Base-by-base conservation (phyloP, 108 stramenopile species). In the Parietichytrium sp. region DNA sequence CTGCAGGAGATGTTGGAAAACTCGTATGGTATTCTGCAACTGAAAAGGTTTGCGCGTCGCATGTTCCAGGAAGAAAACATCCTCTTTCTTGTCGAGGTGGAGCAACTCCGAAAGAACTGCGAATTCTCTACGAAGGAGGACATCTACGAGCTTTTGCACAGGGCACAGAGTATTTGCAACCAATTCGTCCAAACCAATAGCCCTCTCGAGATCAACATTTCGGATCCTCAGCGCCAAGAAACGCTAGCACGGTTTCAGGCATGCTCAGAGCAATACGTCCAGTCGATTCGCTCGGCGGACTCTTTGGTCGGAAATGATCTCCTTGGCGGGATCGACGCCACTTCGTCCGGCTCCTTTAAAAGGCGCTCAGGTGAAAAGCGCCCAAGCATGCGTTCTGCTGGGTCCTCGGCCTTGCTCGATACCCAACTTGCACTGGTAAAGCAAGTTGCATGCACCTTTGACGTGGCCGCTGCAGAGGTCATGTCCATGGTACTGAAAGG, bases 191-290 rank as follows among this genome's bases (percentile, higher is more conserved):
- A 33, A 6, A 33, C 61, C 10, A 42, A 42, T n/a, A 72, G 61
- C 42, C 61, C 61, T 31, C 61, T 72, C 2, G 61, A 72, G 20
- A 72, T 72, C 20, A 72, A 72, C 42, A 72, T 72, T 10, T 72
- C 61, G 1, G 61, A 72, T n/a, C n/a, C 61, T 33, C 61, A 72
- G 61, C 61, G 61, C 42, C 29, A 42, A 12, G 42, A 72, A 33
- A 72, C 61, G 8, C 61, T 72, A n/a, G 61, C 10, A 45, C 38
- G 6, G 8, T 72, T 72, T 38, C 16, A 72, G 6, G 29, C 6
- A 0, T n/a, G 36, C 20, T 72, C 61, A 1, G 45, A 16, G 20
- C 16, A 10, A 0, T 72, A 45, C n/a, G n/a, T n/a, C n/a, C n/a
- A n/a, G n/a, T n/a, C n/a, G n/a, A n/a, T n/a, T n/a, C n/a, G n/a